Evolutionary conservation across 2,329 filamentous ascomycete genomes (phyloP).

Genomic region (Colletotrichum godetiae): DNA sequence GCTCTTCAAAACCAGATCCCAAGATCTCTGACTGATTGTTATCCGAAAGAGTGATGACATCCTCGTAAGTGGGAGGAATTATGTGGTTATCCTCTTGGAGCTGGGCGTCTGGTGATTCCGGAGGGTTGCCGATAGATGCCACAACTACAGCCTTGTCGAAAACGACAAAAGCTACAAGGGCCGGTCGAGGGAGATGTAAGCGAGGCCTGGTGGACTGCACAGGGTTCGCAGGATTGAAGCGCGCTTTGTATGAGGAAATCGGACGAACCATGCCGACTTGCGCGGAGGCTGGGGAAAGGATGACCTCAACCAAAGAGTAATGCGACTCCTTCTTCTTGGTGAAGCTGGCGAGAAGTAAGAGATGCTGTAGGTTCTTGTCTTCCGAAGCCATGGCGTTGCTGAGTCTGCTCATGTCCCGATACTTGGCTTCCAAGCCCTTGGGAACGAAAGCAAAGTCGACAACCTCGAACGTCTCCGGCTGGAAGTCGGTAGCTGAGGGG

Average conservation of each 20-base stretch:
- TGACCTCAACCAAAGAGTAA: slow-evolving; percentile 82
- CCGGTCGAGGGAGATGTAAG: slow-evolving; percentile 82
- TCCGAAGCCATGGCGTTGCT: slow-evolving; percentile 62
- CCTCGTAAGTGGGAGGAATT: slow-evolving; percentile 79
- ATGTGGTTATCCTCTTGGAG: slow-evolving; percentile 75
- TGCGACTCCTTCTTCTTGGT: slow-evolving; percentile 63
- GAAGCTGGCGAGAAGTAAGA: slow-evolving; percentile 72
- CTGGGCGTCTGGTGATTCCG: slow-evolving; percentile 81
- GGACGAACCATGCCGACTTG: slow-evolving; percentile 75
- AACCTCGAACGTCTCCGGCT: slow-evolving; percentile 74
- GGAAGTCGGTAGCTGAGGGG: slow-evolving; percentile 58
- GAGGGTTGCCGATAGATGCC: slow-evolving; percentile 75
- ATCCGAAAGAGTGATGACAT: slow-evolving; percentile 82
- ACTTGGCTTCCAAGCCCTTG: slow-evolving; percentile 61
- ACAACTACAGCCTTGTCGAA: slow-evolving; percentile 84
- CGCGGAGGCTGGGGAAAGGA: slow-evolving; percentile 64
- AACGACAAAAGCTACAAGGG: slow-evolving; percentile 83
- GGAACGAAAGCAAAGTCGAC: slow-evolving; percentile 82
- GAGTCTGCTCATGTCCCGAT: slow-evolving; percentile 61
- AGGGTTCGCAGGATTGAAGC: slow-evolving; percentile 55
- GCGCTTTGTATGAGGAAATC: slow-evolving; percentile 72
- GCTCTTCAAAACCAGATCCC: slow-evolving; percentile 73
- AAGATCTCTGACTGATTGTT: slow-evolving; percentile 73
- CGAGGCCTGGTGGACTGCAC: slow-evolving; percentile 64
- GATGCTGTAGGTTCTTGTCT: slow-evolving; percentile 64